Percentiles rank a stretch among this genome's conserved stretches.
These are phyloP conservation scores for Solanum piurae DNA, from an alignment of 257 asterid species.

Conservation along the genomic window DNA sequence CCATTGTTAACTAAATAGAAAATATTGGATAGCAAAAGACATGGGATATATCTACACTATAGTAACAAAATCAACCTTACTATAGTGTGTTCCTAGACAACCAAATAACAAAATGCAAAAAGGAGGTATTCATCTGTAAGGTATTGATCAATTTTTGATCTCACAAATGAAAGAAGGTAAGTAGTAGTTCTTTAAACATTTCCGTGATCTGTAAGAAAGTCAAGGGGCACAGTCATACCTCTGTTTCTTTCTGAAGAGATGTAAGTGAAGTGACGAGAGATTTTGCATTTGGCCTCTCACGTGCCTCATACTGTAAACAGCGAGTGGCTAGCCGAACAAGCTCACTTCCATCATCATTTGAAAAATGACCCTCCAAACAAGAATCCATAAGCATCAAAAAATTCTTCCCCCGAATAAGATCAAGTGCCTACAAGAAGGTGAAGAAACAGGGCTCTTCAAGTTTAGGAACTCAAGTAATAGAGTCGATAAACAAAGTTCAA, in stretches of 20 bases:
- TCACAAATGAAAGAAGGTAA: background rate
- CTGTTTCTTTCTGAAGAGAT: conserved; percentile 70
- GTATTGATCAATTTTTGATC: background rate
- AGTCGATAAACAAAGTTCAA: background rate
- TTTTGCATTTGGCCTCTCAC: conserved; percentile 85
- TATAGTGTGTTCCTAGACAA: background rate
- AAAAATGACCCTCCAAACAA: conserved; percentile 83
- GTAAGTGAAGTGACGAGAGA: conserved; percentile 53
- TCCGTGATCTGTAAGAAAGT: background rate
- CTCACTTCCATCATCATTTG: conserved; percentile 84
- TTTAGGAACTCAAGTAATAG: background rate
- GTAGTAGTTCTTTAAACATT: background rate
- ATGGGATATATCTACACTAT: background rate
- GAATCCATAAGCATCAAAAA: conserved; percentile 81
- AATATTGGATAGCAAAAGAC: background rate
- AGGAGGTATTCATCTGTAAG: background rate
- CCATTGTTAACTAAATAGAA: background rate
- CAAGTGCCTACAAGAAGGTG: conserved; percentile 53
- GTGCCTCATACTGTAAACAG: conserved; percentile 81
- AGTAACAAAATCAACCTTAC: background rate
- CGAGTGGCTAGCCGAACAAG: conserved; percentile 77
- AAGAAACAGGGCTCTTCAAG: background rate
- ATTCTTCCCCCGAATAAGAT: conserved; percentile 70
- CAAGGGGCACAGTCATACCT: conserved; percentile 22
- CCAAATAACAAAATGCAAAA: background rate